Conservation (phyloP, 2,329 filamentous ascomycete genomes). For the Fonsecaea nubica region DNA sequence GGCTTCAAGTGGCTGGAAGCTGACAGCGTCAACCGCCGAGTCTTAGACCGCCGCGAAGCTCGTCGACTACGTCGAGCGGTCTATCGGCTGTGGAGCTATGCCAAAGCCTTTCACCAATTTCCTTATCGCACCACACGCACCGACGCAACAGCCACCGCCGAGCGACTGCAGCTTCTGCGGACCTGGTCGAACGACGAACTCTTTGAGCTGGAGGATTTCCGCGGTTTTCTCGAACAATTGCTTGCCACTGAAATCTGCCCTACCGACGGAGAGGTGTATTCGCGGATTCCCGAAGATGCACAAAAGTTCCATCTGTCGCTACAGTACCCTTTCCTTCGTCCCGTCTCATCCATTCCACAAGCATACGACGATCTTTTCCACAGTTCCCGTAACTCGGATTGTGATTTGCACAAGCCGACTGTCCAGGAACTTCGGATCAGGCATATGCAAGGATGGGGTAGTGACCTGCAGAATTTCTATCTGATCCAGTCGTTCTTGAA, state of each 20-base stretch:
- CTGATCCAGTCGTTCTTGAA: conserved; percentile 70
- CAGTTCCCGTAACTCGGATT: conserved; percentile 21
- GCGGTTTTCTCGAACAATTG: conserved; percentile 62
- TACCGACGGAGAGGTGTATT: conserved; percentile 58
- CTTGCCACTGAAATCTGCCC: conserved; percentile 66
- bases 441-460: conserved; percentile 66
- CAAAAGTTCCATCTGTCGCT: conserved; percentile 14
- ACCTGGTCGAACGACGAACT: conserved; percentile 64
- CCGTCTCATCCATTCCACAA: background rate
- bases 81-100: conserved; percentile 67
- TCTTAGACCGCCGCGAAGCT: conserved; percentile 58
- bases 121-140: conserved; percentile 60
- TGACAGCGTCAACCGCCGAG: conserved; percentile 60
- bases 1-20: conserved; percentile 68
- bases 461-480: conserved; percentile 69
- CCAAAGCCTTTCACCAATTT: conserved; percentile 62
- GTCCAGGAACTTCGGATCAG: conserved; percentile 54
- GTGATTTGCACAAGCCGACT: conserved; percentile 37
- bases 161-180: conserved; percentile 63
- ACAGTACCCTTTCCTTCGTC: conserved; percentile 12
- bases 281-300: conserved; percentile 34
- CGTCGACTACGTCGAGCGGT: conserved; percentile 62
- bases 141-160: conserved; percentile 54
- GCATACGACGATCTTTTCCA: conserved; percentile 33
- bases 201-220: conserved; percentile 65